Evolutionary conservation across 208 protist genomes (phyloP).

Genomic region (Trypanosoma scelopori): DNA sequence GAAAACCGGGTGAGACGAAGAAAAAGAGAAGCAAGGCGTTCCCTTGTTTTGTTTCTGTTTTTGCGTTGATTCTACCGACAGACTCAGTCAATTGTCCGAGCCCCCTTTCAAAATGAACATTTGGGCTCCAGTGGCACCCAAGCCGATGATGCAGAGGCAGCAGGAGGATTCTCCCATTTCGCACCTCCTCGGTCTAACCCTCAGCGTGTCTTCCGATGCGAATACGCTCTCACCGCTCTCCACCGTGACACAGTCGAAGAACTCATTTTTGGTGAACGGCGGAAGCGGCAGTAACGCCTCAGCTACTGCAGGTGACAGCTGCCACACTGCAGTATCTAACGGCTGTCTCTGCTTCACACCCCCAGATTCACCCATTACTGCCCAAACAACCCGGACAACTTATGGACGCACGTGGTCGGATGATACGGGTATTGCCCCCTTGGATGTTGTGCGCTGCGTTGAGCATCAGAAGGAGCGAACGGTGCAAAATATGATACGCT

Average conservation of each 20-base stretch:
- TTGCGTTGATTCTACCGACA: neutral
- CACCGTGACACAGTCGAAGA: neutral
- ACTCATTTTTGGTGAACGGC: neutral
- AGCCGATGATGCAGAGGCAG: neutral
- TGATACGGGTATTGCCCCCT: neutral
- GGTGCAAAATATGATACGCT: conserved; percentile 12
- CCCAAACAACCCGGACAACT: neutral
- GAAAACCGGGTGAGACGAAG: too few species aligned
- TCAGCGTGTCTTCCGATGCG: neutral
- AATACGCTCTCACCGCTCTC: neutral
- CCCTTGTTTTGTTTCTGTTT: too few species aligned
- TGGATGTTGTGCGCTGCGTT: conserved; percentile 8
- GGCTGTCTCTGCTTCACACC: neutral
- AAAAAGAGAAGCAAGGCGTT: too few species aligned
- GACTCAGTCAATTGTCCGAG: neutral
- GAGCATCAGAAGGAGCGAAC: conserved; percentile 15
- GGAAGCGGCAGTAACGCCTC: neutral
- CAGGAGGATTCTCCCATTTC: neutral
- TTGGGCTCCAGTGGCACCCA: neutral
- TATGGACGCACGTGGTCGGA: neutral
- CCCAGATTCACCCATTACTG: neutral
- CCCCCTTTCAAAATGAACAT: neutral
- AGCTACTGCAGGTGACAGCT: neutral
- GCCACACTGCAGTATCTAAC: neutral
- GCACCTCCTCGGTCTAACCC: neutral